Base-by-base conservation (phyloP, 2,329 filamentous ascomycete species). In the Basipetospora chlamydospora region DNA sequence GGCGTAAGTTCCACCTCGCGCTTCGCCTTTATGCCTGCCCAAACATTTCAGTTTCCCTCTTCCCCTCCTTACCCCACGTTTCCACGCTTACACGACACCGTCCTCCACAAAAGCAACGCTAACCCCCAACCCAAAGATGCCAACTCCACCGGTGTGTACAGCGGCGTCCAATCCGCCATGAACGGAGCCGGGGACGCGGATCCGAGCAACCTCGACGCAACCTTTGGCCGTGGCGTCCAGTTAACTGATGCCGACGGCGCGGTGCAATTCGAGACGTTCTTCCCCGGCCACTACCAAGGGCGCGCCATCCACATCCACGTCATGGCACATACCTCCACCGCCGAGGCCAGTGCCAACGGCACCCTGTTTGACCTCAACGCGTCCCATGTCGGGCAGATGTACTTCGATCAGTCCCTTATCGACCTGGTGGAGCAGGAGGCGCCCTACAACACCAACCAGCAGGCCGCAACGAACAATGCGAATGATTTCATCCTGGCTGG, bases 351-450 rank as follows among this genome's bases (percentile, higher is more conserved):
- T 31, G 44, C 57, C 32, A 73, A 74, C 55, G 58, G 60, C 44
- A 73, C 69, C 39, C 57, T 71, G 40, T 50, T 55, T 18, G 64
- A 61, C 40, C 59, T 64, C 17, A 60, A 55, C 22, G 61, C 67
- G 32, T 61, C 66, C 2, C 70, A 78, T 51, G 63, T 76, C 22
- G 73, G 73, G n/a, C 73, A 78, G 50, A 52, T 73, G 41, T 78
- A 70, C 59, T 70, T 74, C 49, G 70, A 75, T 51, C 64, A 73
- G 47, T 58, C 60, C 42, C 60, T 75, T 23, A 61, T 70, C 40
- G 42, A 48, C n/a, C 44, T 54, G 15, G 68, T 76, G 35, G 64
- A 71, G 41, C 46, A 47, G 18, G 54, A 53, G 0, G 43, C 49
- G 2, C 70, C 71, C 1, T 68, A 68, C 49, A 49, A 38, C 9